Evolutionary conservation across 169 alveolate species (phyloP).

Genomic region (Condylostoma magnum): DNA sequence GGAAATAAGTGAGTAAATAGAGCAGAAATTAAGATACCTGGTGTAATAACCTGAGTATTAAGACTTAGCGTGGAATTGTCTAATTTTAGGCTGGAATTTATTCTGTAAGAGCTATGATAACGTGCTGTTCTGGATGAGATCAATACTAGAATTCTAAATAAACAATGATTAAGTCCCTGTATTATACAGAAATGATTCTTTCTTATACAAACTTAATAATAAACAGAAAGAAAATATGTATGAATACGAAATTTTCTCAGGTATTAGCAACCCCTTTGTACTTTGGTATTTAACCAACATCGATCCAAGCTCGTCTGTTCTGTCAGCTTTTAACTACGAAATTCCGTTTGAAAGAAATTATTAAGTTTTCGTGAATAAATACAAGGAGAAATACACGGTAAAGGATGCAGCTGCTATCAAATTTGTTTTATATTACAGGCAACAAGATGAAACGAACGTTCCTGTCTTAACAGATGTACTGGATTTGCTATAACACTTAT

Average conservation of each 20-base stretch:
- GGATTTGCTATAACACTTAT: not conserved
- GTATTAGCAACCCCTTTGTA: slow-evolving; percentile 3
- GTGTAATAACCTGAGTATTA: not conserved
- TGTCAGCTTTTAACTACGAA: not conserved
- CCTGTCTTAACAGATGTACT: not conserved
- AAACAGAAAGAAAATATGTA: not conserved
- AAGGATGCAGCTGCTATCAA: too few relatives aligned
- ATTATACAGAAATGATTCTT: slow-evolving; percentile 19
- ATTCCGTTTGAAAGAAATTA: not conserved
- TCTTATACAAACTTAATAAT: not conserved
- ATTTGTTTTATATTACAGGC: too few relatives aligned
- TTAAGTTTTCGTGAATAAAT: slow-evolving; percentile 9
- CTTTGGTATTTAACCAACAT: slow-evolving; percentile 18
- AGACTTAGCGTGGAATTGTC: not conserved
- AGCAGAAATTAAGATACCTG: too few relatives aligned
- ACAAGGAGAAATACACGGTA: not conserved
- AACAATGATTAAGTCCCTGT: not conserved
- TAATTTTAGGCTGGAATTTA: slow-evolving; percentile 1
- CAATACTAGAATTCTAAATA: not conserved
- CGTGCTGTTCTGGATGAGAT: not conserved
- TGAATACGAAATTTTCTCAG: not conserved
- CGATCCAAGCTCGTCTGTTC: not conserved
- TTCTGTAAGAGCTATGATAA: not conserved
- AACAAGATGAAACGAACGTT: not conserved
- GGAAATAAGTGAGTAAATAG: too few relatives aligned